Conservation (phyloP, 2,329 filamentous ascomycete species). For the Apiospora arundinis region DNA sequence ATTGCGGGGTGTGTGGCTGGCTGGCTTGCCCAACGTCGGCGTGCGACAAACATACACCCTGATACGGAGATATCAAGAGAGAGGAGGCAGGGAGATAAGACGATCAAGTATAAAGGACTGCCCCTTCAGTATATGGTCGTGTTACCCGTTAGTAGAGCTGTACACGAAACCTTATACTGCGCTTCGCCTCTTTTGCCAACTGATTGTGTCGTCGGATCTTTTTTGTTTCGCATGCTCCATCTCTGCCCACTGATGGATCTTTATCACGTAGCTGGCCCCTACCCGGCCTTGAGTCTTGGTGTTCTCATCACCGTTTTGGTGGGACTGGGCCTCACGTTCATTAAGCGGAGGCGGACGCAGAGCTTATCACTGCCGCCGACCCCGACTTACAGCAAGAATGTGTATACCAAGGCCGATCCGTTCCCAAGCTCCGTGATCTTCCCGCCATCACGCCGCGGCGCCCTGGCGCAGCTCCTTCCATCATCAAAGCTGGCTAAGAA, state of each 20-base stretch:
- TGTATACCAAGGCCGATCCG: conserved; percentile 19
- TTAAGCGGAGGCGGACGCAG: background rate
- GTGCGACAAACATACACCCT: background rate
- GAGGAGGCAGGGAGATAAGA: background rate
- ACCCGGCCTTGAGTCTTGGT: conserved; percentile 1
- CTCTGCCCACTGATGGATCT: background rate
- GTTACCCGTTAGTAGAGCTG: background rate
- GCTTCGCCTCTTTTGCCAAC: background rate
- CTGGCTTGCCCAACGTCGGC: conserved; percentile 1
- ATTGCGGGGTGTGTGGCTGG: conserved; percentile 16
- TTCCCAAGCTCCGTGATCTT: conserved; percentile 22
- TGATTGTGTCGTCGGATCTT: background rate
- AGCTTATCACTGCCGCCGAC: background rate
- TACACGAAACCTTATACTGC: background rate
- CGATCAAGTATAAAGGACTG: conserved; percentile 10
- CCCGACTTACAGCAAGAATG: background rate
- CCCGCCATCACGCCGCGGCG: conserved; percentile 23
- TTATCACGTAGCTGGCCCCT: background rate
- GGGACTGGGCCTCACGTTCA: background rate
- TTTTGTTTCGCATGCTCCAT: background rate
- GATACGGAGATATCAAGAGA: conserved; percentile 10
- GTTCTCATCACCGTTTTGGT: background rate
- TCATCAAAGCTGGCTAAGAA: conserved; percentile 13
- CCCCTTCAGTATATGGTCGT: background rate
- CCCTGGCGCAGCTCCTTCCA: conserved; percentile 21